phyloP scores from a whole-genome alignment of 768 basidiomycete species.

The Termitomyces heimii region DNA sequence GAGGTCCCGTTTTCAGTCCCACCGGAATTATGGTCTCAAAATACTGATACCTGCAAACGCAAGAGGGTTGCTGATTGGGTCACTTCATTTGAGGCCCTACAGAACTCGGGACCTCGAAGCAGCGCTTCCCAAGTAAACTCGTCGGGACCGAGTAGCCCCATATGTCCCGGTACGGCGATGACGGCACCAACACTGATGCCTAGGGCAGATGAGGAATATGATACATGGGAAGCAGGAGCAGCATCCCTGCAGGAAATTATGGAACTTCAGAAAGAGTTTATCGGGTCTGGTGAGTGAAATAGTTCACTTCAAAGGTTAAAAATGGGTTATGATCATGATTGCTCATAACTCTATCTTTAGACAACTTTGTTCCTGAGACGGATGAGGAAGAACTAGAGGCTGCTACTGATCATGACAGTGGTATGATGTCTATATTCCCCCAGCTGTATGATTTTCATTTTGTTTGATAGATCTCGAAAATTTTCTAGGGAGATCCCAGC shows the following conservation, averaged over 20 bases:
- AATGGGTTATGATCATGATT: neutral
- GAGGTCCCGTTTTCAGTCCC: neutral
- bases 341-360: slow-evolving; percentile 1
- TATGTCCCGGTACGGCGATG: neutral
- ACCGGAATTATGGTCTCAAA: slow-evolving; percentile 2
- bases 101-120: neutral
- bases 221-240: slow-evolving; percentile 22
- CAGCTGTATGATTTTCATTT: neutral
- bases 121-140: neutral
- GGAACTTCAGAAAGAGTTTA: slow-evolving; percentile 11
- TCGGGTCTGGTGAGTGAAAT: slow-evolving; percentile 6
- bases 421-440: neutral
- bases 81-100: neutral
- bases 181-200: neutral
- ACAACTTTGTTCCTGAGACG: slow-evolving; percentile 6
- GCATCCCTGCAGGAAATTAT: slow-evolving; percentile 17
- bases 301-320: neutral
- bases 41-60: slow-evolving; percentile 8
- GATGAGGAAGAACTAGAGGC: neutral
- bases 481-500: neutral
- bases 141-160: neutral
- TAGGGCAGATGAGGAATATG: slow-evolving; percentile 13
- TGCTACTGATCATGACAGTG: neutral
- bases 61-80: slow-evolving; percentile 13
- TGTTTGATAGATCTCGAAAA: neutral